Evolutionary conservation across 2,329 filamentous ascomycete genomes (phyloP).

Genomic region (Venturia carpophila): DNA sequence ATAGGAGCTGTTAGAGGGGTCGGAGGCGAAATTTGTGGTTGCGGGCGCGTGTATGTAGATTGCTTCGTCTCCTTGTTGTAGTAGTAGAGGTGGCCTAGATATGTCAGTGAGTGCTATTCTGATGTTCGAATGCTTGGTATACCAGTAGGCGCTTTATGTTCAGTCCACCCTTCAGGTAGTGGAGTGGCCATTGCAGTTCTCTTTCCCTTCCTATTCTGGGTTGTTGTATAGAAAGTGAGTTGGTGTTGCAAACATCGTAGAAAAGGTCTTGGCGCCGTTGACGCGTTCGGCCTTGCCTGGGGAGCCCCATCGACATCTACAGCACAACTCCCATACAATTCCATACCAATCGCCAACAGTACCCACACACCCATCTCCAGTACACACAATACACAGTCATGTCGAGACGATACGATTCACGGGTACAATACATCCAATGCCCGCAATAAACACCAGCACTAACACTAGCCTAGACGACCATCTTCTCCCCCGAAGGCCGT

Average conservation of each 20-base stretch:
- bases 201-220: not conserved
- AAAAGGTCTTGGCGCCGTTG: not conserved
- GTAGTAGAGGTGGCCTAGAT: conserved; percentile 71
- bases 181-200: conserved; percentile 32
- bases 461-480: conserved; percentile 66
- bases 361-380: not conserved
- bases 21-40: conserved; percentile 21
- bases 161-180: conserved; percentile 78
- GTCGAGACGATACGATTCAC: conserved; percentile 96
- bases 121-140: conserved; percentile 22
- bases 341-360: not conserved
- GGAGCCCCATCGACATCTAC: not conserved
- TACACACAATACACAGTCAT: conserved; percentile 43
- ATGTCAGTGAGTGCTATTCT: conserved; percentile 4
- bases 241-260: not conserved
- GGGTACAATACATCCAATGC: conserved; percentile 52
- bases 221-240: not conserved
- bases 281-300: conserved; percentile 9
- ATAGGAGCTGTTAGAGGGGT: conserved; percentile 25
- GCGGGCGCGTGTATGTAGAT: conserved; percentile 76
- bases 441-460: conserved; percentile 18
- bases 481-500: conserved; percentile 98
- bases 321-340: not conserved
- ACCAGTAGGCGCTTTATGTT: conserved; percentile 79
- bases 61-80: conserved; percentile 75